Percentiles rank a stretch among this genome's conserved stretches.
Evolutionary conservation across 805 yeast species (phyloP).

Genomic region (Metschnikowia vanudenii): DNA sequence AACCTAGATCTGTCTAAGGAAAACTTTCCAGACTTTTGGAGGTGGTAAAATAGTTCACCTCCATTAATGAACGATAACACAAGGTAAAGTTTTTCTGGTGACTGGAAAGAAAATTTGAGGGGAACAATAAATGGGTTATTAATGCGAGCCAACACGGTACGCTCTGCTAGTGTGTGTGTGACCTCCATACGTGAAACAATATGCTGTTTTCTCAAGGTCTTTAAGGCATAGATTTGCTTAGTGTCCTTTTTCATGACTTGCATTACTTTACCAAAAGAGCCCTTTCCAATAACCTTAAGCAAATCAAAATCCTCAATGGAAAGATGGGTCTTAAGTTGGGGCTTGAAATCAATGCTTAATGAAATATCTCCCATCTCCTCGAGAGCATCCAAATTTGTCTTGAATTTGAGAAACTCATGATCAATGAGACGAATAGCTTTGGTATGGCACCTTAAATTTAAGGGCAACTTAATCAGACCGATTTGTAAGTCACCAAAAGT

Average conservation of each 20-base stretch:
- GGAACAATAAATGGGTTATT: conserved; percentile 96
- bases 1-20: conserved; percentile 86
- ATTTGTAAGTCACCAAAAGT: conserved; percentile 67
- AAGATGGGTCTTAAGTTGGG: conserved; percentile 58
- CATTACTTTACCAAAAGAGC: conserved; percentile 98
- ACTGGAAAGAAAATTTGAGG: conserved; percentile 90
- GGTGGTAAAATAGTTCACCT: conserved; percentile 92
- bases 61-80: conserved; percentile 94
- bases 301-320: conserved; percentile 90
- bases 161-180: conserved; percentile 92
- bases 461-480: conserved; percentile 65
- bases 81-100: conserved; percentile 90
- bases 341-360: conserved; percentile 67
- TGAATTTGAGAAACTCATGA: conserved; percentile 48
- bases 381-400: conserved; percentile 41
- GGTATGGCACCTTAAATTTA: conserved; percentile 53
- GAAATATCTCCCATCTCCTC: conserved; percentile 53
- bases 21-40: conserved; percentile 87
- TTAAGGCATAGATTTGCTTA: conserved; percentile 88
- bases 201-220: conserved; percentile 90
- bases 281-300: conserved; percentile 94
- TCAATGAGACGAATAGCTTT: conserved; percentile 57
- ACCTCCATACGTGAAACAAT: conserved; percentile 93
- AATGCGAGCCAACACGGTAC: conserved; percentile 90
- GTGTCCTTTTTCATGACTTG: conserved; percentile 97